Percentiles rank a stretch among this genome's conserved stretches.
Evolutionary conservation across 768 basidiomycete genomes (phyloP).

Genomic region (Boletellus emodensis): DNA sequence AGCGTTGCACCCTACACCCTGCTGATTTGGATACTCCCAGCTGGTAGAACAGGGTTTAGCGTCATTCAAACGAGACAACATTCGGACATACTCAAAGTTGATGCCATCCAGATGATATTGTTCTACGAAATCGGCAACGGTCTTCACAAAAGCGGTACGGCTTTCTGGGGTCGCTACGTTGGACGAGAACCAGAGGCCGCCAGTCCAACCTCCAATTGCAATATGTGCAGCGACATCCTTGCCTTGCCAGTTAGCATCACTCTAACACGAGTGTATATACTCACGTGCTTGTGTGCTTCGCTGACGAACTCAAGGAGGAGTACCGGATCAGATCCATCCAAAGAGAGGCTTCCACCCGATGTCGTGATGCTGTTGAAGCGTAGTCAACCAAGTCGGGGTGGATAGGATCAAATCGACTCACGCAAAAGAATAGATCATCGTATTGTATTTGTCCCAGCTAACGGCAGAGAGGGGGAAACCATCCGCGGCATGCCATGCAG

Average conservation of each 20-base stretch:
- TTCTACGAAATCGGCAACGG: constrained; percentile 45
- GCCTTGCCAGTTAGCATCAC: not conserved
- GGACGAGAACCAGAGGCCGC: constrained; percentile 59
- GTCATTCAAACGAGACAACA: not conserved
- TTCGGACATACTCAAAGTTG: constrained; percentile 28
- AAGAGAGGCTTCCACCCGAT: constrained; percentile 28
- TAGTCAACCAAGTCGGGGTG: not conserved
- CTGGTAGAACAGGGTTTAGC: constrained; percentile 37
- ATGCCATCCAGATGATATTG: constrained; percentile 57
- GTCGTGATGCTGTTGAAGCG: constrained; percentile 31
- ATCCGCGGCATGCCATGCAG: constrained; percentile 55
- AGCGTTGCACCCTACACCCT: constrained; percentile 69
- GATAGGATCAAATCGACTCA: constrained; percentile 18
- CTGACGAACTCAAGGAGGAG: constrained; percentile 56
- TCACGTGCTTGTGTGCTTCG: constrained; percentile 36
- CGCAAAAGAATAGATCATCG: constrained; percentile 65
- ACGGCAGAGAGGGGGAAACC: constrained; percentile 51
- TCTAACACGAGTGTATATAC: constrained; percentile 2
- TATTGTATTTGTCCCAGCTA: constrained; percentile 65
- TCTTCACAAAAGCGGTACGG: constrained; percentile 61
- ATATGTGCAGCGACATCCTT: constrained; percentile 55
- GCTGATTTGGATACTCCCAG: constrained; percentile 79
- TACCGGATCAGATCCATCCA: constrained; percentile 42
- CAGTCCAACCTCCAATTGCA: constrained; percentile 71
- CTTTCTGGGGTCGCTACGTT: constrained; percentile 53